Base-by-base conservation (phyloP, 148 eudicot species). In the Spergularia bocconei region DNA sequence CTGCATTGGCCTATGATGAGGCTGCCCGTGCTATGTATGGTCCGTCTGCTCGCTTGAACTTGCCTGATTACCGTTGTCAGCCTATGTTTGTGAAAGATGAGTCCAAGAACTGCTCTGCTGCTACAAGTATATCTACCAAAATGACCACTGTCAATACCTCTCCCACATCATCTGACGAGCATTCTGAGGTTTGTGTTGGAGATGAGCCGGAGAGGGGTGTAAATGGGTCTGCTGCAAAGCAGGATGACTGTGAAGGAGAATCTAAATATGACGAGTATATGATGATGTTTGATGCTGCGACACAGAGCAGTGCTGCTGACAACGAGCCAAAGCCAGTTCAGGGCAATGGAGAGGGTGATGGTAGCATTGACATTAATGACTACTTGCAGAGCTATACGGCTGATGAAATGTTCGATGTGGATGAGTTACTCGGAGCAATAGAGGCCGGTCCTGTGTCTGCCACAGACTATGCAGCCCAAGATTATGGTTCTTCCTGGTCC, bases 1-100 rank as follows among this genome's bases (percentile, higher is more conserved):
- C 98, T 70, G 98, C 98, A 63, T 59, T 82, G 59, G 93, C 98
- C 58, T 93, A 93, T 83, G 97, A 93, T 76, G 97, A 90, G 70
- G 98, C 98, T 79, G 98, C 98, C 15, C 85, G 71, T 29, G 86
- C 85, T 0, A 88, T 93, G 95, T 91, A 93, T 75, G 95, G 97
- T 11, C 66, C 84, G n/a, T 67, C 55, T 80, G 98, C 98, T 1
- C 85, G 94, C n/a, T 85, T 93, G 47, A 93, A 93, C 61, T 72
- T 87, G 47, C 95, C 91, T 2, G 71, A 79, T 70, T 67, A 51
- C 21, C 56, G 21, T 21, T 61, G 15, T 7, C 16, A 83, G 6
- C 47, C 64, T 5, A 56, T 38, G 19, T 1, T 71, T 58, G 33
- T 55, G 23, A 71, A 55, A 4, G 85, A 82, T 15, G 64, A 70